These are phyloP conservation scores for Coffea humblotiana DNA, from an alignment of 305 asterid species.

Conservation along the genomic window DNA sequence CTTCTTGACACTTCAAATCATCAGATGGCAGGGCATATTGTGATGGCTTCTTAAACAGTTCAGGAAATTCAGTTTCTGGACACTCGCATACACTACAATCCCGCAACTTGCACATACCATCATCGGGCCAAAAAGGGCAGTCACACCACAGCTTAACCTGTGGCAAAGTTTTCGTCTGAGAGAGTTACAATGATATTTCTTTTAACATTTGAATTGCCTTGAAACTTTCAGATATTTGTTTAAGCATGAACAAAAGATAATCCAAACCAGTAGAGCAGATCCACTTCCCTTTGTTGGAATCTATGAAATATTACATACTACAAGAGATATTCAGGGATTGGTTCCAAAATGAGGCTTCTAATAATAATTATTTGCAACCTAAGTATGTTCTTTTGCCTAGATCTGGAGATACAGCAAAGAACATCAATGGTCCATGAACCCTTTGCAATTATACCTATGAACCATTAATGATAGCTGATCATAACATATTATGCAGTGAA, in stretches of 20 bases:
- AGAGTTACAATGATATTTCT: neutral
- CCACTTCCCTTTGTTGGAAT: neutral
- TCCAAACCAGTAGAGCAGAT: neutral
- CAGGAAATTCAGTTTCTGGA: conserved; percentile 88
- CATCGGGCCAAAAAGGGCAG: conserved; percentile 99
- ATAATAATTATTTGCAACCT: neutral
- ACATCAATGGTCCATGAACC: neutral
- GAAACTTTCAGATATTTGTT: neutral
- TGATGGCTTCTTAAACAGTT: conserved; percentile 59
- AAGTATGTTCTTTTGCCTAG: neutral
- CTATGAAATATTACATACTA: neutral
- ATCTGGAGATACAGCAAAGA: neutral
- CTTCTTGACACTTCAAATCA: conserved; percentile 94
- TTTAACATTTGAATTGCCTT: neutral
- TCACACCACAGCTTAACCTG: conserved; percentile 98
- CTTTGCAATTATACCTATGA: neutral
- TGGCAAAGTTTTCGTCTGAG: conserved; percentile 7
- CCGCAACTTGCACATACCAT: conserved; percentile 94
- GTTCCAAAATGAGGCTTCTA: neutral
- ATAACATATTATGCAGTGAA: neutral
- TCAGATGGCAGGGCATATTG: conserved; percentile 53
- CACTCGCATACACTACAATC: conserved; percentile 98
- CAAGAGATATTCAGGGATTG: neutral
- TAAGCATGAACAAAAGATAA: neutral
- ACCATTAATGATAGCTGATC: neutral